These are phyloP conservation scores for Teunomyces gatunensis DNA, from an alignment of 805 yeast species.

Conservation along the genomic window DNA sequence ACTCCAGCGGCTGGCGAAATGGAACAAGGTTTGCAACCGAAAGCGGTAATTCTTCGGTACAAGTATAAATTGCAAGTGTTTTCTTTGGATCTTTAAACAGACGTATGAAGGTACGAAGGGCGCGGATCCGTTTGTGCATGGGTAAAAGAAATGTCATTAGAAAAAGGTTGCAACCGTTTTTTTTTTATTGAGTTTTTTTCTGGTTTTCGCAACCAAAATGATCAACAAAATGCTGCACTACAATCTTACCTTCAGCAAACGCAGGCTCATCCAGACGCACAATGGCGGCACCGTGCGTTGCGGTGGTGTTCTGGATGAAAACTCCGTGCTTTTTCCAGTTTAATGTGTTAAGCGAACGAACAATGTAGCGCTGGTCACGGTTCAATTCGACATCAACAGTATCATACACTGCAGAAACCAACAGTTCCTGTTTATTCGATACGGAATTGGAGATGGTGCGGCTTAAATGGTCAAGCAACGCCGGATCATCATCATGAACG, in stretches of 20 bases:
- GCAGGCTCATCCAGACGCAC: conserved; percentile 52
- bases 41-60: neutral
- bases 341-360: conserved; percentile 54
- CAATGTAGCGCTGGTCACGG: conserved; percentile 48
- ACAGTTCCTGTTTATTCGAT: conserved; percentile 41
- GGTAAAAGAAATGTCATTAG: neutral
- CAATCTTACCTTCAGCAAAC: conserved; percentile 68
- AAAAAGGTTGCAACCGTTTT: neutral
- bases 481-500: conserved; percentile 1
- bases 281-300: conserved; percentile 81
- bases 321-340: conserved; percentile 73
- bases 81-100: neutral
- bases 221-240: conserved; percentile 62
- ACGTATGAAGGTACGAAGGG: neutral
- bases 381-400: conserved; percentile 51
- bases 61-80: neutral
- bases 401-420: conserved; percentile 62
- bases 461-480: conserved; percentile 10
- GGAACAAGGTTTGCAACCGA: neutral
- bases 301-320: conserved; percentile 59
- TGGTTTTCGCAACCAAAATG: conserved; percentile 3
- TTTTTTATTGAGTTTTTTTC: no score
- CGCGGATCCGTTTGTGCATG: neutral
- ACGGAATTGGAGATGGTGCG: conserved; percentile 11
- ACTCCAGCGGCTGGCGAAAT: neutral